Conservation (phyloP, 441 rosid genomes). For the Erodium moschatum region DNA sequence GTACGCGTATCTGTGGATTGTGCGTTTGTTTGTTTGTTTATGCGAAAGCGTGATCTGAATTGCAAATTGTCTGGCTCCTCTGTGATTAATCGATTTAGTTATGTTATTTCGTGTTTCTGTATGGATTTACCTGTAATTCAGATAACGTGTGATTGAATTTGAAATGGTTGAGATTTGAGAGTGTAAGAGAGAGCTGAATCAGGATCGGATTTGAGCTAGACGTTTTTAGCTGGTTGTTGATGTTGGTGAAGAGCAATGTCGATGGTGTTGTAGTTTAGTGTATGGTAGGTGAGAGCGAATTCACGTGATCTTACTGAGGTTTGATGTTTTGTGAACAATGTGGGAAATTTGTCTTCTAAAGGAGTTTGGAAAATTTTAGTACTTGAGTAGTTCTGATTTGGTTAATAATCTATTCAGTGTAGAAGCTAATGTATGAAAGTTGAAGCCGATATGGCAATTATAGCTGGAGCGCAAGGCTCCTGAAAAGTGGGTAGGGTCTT, state of each 20-base stretch:
- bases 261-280: background rate
- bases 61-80: background rate
- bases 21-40: background rate
- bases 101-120: no score
- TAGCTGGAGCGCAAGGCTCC: background rate
- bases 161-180: background rate
- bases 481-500: background rate
- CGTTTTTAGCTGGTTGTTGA: background rate
- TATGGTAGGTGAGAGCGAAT: background rate
- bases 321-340: background rate
- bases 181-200: background rate
- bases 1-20: background rate
- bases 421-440: background rate
- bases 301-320: background rate
- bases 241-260: background rate
- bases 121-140: background rate
- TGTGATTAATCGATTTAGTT: background rate
- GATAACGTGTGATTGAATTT: background rate
- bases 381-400: background rate
- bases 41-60: background rate
- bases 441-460: background rate
- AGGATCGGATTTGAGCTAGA: background rate
- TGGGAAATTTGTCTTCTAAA: background rate
- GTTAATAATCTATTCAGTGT: background rate
- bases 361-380: background rate